Conservation (phyloP, 2,329 filamentous ascomycete species). For the Sclerotinia subarctica region DNA sequence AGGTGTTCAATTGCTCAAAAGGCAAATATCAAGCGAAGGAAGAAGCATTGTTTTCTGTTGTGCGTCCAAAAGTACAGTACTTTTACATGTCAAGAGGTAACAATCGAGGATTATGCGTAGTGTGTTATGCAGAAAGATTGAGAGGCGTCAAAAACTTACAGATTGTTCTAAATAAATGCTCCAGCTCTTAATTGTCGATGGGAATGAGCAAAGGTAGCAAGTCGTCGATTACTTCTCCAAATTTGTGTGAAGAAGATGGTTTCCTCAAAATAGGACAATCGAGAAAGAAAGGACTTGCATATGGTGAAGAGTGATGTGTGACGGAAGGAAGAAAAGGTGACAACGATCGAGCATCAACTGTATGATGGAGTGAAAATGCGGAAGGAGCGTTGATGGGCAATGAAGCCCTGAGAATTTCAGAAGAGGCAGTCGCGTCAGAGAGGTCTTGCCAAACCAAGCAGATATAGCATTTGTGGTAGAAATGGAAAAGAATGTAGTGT, state of each 20-base stretch:
- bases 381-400: not conserved
- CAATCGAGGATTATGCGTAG: not conserved
- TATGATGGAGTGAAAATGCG: not conserved
- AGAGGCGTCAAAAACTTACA: not conserved
- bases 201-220: conserved; percentile 35
- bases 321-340: conserved; percentile 21
- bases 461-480: not conserved
- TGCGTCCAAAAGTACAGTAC: not conserved
- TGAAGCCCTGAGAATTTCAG: not conserved
- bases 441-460: not conserved
- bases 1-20: not conserved
- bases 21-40: not conserved
- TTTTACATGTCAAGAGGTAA: not conserved
- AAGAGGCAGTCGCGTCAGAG: not conserved
- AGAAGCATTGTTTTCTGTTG: not conserved
- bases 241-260: conserved; percentile 19
- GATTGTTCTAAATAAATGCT: conserved; percentile 14
- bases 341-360: not conserved
- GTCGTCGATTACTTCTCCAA: conserved; percentile 27
- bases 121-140: not conserved
- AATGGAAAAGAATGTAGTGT: not conserved
- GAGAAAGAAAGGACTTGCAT: conserved; percentile 17
- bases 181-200: conserved; percentile 10
- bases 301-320: conserved; percentile 9
- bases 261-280: conserved; percentile 17